A percentile compares a stretch with the other conserved stretches of the same genome.
phyloP scores from a whole-genome alignment of 2,329 filamentous ascomycete genomes.

The Pseudocercospora cruenta region DNA sequence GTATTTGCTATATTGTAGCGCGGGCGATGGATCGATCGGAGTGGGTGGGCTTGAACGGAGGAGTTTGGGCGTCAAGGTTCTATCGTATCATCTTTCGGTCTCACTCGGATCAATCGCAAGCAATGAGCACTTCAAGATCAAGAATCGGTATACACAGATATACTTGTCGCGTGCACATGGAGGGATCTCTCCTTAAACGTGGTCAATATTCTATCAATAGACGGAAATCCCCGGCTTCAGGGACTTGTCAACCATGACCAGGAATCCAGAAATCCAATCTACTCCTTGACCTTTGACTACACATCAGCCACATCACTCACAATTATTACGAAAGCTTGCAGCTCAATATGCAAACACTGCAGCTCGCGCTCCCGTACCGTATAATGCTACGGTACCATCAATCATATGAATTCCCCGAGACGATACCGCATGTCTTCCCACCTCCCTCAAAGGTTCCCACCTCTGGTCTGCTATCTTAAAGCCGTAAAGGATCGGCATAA shows the following conservation, averaged over 20 bases:
- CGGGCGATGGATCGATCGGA: constrained; percentile 1
- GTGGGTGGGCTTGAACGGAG: not conserved
- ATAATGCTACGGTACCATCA: not conserved
- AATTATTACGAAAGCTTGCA: not conserved
- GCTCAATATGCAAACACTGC: not conserved
- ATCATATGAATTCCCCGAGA: not conserved
- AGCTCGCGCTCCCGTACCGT: not conserved
- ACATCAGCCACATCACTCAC: not conserved
- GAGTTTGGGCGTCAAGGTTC: not conserved
- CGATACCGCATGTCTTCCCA: not conserved
- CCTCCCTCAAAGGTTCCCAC: not conserved
- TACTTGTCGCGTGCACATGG: not conserved
- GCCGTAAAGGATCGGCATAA: not conserved
- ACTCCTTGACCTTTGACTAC: not conserved
- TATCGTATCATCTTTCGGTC: constrained; percentile 3
- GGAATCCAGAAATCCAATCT: not conserved
- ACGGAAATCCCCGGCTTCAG: not conserved
- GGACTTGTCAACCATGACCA: not conserved
- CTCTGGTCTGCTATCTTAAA: not conserved
- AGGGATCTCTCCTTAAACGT: not conserved
- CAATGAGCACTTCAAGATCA: not conserved
- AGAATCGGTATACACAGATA: not conserved
- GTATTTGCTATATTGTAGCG: not conserved
- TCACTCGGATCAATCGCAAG: not conserved
- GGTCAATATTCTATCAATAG: not conserved